Conservation (phyloP, 352 stramenopile genomes). For the Thalassiosira sp. region DNA sequence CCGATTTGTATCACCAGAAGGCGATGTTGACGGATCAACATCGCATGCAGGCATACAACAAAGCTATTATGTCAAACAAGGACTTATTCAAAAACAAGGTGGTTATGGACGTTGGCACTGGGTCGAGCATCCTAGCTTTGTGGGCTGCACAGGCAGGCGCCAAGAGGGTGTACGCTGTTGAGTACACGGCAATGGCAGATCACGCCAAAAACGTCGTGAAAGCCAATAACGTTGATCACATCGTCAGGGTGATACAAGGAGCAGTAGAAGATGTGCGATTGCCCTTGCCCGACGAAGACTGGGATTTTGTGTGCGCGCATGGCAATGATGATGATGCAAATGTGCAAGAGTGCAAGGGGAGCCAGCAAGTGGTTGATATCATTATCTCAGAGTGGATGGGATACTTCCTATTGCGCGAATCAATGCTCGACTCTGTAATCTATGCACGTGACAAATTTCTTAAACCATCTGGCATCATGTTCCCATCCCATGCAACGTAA, state of each 20-base stretch:
- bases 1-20: slow-evolving; percentile 94
- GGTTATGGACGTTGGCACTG: slow-evolving; percentile 95
- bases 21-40: slow-evolving; percentile 99
- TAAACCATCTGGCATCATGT: slow-evolving; percentile 90
- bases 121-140: slow-evolving; percentile 92
- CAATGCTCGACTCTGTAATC: slow-evolving; percentile 96
- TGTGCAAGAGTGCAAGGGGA: neutral
- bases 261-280: slow-evolving; percentile 92
- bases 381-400: slow-evolving; percentile 98
- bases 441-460: slow-evolving; percentile 89
- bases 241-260: neutral
- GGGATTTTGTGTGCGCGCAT: slow-evolving; percentile 38
- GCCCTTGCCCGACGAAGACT: slow-evolving; percentile 53
- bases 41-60: slow-evolving; percentile 96
- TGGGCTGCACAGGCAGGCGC: slow-evolving; percentile 94
- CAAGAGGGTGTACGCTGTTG: slow-evolving; percentile 91
- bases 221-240: slow-evolving; percentile 89
- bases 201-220: slow-evolving; percentile 89
- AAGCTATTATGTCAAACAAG: slow-evolving; percentile 93
- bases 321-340: slow-evolving; percentile 7
- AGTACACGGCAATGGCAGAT: slow-evolving; percentile 93
- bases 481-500: slow-evolving; percentile 90
- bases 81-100: slow-evolving; percentile 94
- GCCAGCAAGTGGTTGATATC: slow-evolving; percentile 86
- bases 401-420: slow-evolving; percentile 96